Percentiles rank a stretch among this genome's conserved stretches.
These are phyloP conservation scores for Ogataea hybrid DNA, from an alignment of 1,139 yeast genomes.

Conservation along the genomic window DNA sequence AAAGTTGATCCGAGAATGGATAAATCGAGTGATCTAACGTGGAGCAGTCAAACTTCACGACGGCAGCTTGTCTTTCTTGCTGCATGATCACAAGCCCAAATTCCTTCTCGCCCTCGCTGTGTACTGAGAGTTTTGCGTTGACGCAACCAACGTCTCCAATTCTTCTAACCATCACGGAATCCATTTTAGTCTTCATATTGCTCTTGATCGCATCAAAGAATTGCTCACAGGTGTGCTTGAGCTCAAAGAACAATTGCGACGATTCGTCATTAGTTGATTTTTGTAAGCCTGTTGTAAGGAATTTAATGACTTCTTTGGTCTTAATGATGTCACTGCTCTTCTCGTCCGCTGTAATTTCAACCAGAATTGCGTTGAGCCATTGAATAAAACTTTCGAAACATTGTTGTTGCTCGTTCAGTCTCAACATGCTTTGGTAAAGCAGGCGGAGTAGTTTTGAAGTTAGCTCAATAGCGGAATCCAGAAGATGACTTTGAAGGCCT, in stretches of 20 bases:
- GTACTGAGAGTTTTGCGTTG: slow-evolving; percentile 3
- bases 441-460: slow-evolving; percentile 38
- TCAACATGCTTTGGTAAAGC: slow-evolving; percentile 44
- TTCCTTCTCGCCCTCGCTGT: slow-evolving; percentile 1
- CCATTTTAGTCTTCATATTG: slow-evolving; percentile 25
- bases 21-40: slow-evolving; percentile 9
- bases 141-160: slow-evolving; percentile 16
- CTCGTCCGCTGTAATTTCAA: slow-evolving; percentile 33
- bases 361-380: slow-evolving; percentile 40
- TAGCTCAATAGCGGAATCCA: slow-evolving; percentile 33
- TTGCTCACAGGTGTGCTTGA: slow-evolving; percentile 16
- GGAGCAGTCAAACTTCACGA: slow-evolving; percentile 12
- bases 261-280: slow-evolving; percentile 14
- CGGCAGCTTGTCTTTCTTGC: slow-evolving; percentile 14
- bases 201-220: slow-evolving; percentile 21
- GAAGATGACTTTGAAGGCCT: slow-evolving; percentile 33
- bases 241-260: slow-evolving; percentile 9
- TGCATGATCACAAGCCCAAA: slow-evolving; percentile 15
- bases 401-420: slow-evolving; percentile 50
- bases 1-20: slow-evolving; percentile 2
- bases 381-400: slow-evolving; percentile 49
- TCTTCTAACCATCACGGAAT: slow-evolving; percentile 13
- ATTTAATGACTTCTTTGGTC: slow-evolving; percentile 28
- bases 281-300: slow-evolving; percentile 21
- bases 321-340: slow-evolving; percentile 17